A percentile compares a stretch with the other conserved stretches of the same genome.
These are phyloP conservation scores for Cerioporus squamosus DNA, from an alignment of 1,284 basidiomycete species.

Conservation along the genomic window DNA sequence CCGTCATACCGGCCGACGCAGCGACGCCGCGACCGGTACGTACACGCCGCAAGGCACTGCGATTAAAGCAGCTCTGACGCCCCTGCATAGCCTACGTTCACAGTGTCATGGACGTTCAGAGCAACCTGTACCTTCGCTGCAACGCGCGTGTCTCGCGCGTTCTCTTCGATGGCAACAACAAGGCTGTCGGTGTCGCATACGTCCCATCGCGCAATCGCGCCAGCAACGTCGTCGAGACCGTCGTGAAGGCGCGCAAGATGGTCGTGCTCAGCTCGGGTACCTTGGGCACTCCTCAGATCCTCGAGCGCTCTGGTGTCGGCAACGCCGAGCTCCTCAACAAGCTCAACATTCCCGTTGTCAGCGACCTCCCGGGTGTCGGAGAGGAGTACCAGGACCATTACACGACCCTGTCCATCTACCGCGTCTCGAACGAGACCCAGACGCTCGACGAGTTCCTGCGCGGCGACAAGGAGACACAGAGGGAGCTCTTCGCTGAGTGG, in stretches of 20 bases:
- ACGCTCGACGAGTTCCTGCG: conserved; percentile 74
- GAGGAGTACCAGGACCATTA: conserved; percentile 79
- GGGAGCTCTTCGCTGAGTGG: conserved; percentile 69
- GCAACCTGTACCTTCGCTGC: conserved; percentile 63
- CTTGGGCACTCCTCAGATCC: conserved; percentile 70
- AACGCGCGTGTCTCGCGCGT: conserved; percentile 72
- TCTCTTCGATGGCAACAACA: conserved; percentile 71
- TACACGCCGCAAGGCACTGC: neutral
- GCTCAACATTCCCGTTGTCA: conserved; percentile 62
- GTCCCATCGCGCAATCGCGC: conserved; percentile 65
- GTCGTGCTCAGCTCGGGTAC: conserved; percentile 71
- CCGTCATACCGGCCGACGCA: conserved; percentile 70
- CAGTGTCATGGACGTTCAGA: conserved; percentile 70
- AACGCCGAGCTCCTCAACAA: conserved; percentile 56
- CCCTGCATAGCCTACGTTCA: conserved; percentile 60
- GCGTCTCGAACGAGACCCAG: conserved; percentile 65
- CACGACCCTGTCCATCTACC: conserved; percentile 68
- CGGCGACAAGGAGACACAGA: conserved; percentile 61
- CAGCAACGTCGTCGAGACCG: conserved; percentile 60
- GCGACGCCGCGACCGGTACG: conserved; percentile 70
- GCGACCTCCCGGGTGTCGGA: conserved; percentile 72
- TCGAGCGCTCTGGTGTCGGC: conserved; percentile 74
- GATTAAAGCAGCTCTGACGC: neutral
- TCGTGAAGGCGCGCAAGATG: conserved; percentile 64
- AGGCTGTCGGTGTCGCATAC: conserved; percentile 73